Evolutionary conservation across 1,139 yeast species (phyloP).

Genomic region (Taphrina deformans): DNA sequence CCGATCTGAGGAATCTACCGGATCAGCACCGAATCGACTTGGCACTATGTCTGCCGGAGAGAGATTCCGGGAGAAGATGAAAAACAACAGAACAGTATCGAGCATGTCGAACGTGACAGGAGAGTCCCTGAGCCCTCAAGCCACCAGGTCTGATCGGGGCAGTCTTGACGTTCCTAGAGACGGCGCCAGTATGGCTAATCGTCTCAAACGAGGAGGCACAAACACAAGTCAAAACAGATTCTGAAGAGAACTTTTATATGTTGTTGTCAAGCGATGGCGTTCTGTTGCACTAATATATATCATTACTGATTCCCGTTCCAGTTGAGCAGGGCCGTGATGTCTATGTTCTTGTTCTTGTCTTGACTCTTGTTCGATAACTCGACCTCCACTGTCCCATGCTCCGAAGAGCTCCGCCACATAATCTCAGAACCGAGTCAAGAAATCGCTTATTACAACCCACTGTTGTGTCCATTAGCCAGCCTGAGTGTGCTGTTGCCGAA

Average conservation of each 20-base stretch:
- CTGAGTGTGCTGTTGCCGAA: no score
- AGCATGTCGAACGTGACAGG: not conserved
- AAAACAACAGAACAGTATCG: slow-evolving; percentile 13
- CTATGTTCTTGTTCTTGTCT: no score
- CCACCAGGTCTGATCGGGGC: not conserved
- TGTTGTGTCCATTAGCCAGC: no score
- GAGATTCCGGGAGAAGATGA: slow-evolving; percentile 29
- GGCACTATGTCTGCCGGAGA: slow-evolving; percentile 28
- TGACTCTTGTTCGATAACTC: no score
- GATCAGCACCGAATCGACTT: not conserved
- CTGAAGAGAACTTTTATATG: not conserved
- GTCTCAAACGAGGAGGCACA: slow-evolving; percentile 19
- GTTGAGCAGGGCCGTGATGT: no score
- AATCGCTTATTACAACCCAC: no score
- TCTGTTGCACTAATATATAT: not conserved
- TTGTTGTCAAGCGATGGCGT: not conserved
- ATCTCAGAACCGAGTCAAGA: no score
- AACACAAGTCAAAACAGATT: slow-evolving; percentile 3
- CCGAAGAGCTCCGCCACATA: not conserved
- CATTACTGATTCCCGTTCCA: no score
- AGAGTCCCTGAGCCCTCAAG: not conserved
- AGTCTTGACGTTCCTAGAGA: slow-evolving; percentile 10
- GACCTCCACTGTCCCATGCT: no score
- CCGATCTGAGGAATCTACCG: slow-evolving; percentile 1
- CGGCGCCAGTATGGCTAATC: slow-evolving; percentile 3